These are phyloP conservation scores for Auricularia cornea DNA, from an alignment of 768 basidiomycete species.

Conservation along the genomic window DNA sequence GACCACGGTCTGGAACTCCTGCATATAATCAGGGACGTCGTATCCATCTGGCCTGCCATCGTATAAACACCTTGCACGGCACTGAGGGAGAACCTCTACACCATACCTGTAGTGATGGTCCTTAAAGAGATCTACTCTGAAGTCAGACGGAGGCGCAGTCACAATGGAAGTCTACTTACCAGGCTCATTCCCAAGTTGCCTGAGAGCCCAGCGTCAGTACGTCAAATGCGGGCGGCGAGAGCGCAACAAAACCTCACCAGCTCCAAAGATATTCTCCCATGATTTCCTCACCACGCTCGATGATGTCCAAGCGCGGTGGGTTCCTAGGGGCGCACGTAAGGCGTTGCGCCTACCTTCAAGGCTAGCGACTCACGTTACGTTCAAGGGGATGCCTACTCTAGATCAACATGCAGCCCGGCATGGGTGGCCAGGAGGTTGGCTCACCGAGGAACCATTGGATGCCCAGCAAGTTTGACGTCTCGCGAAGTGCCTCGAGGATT, in stretches of 20 bases:
- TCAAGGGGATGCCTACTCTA: too few species aligned
- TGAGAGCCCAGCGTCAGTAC: background rate
- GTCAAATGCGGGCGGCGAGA: background rate
- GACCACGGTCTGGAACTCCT: constrained; percentile 44
- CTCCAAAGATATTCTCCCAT: background rate
- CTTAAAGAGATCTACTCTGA: background rate
- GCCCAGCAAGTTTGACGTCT: constrained; percentile 13
- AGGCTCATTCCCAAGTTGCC: background rate
- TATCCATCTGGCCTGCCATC: constrained; percentile 1
- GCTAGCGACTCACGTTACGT: too few species aligned
- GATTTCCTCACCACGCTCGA: background rate
- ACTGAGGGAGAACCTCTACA: too few species aligned
- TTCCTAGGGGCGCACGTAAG: constrained; percentile 18
- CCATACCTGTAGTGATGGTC: background rate
- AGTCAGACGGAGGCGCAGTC: background rate
- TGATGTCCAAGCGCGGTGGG: constrained; percentile 11
- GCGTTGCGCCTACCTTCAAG: background rate
- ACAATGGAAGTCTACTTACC: background rate
- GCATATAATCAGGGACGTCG: constrained; percentile 35
- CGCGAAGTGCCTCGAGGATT: constrained; percentile 55
- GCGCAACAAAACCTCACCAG: background rate
- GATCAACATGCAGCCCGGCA: too few species aligned
- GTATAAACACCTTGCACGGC: too few species aligned
- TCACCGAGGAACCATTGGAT: constrained; percentile 25
- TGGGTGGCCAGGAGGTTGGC: too few species aligned